Evolutionary conservation across 2,329 filamentous ascomycete species (phyloP).

Genomic region (Sporothrix brunneoviolacea): DNA sequence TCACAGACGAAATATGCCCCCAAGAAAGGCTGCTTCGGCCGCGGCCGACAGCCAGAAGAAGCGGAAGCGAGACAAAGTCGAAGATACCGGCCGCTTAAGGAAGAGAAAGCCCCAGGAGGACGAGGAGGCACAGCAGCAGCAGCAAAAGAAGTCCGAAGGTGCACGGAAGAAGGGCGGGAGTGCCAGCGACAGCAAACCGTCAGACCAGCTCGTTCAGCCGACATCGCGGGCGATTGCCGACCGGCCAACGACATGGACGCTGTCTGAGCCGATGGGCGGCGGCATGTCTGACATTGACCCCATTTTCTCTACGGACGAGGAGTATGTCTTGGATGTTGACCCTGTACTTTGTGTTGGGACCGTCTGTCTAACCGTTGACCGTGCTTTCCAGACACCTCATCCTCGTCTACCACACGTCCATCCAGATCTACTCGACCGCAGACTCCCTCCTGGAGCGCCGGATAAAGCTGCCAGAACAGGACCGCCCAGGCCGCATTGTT

Average conservation of each 20-base stretch:
- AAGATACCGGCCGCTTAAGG: conserved; percentile 18
- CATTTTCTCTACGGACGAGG: conserved; percentile 54
- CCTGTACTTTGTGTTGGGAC: background rate
- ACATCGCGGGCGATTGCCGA: conserved; percentile 5
- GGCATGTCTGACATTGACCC: conserved; percentile 60
- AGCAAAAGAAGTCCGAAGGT: background rate
- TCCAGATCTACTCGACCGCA: conserved; percentile 74
- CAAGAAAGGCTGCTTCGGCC: conserved; percentile 22
- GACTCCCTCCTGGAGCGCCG: conserved; percentile 75
- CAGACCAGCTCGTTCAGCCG: background rate
- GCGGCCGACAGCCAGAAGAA: conserved; percentile 25
- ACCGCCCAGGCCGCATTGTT: conserved; percentile 29
- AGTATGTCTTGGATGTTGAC: conserved; percentile 35
- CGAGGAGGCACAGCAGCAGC: background rate
- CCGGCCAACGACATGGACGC: conserved; percentile 40
- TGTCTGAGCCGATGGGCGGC: conserved; percentile 59
- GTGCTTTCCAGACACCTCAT: conserved; percentile 53
- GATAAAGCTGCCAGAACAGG: conserved; percentile 48
- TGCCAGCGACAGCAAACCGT: background rate
- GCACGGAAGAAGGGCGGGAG: background rate
- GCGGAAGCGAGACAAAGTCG: conserved; percentile 28
- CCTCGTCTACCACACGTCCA: conserved; percentile 63
- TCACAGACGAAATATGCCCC: conserved; percentile 10
- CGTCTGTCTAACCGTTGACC: no score
- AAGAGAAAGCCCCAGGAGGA: conserved; percentile 16